Evolutionary conservation across 768 basidiomycete species (phyloP), one percentile per base, ranked within the genome.

Genomic region (Mycena olivaceomarginata): DNA sequence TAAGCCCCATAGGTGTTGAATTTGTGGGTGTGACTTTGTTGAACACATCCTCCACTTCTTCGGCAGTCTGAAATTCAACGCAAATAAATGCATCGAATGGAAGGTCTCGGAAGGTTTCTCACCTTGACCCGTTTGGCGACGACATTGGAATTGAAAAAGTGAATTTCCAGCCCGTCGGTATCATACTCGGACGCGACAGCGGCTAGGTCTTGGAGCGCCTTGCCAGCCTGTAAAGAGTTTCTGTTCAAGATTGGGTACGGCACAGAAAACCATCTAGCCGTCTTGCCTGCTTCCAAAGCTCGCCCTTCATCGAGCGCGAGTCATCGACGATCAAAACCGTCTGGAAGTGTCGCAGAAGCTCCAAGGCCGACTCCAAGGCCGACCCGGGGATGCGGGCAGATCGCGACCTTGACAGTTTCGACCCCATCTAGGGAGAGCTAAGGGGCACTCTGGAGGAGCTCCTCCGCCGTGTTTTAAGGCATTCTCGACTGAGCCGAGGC

Each of bases 321-420:
- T 92, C 92, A 80, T 92, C 90, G 69, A 93, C 85, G 65, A 93
- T 81, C 41, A 92, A 82, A 10, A 91, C 87, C 2, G 91, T 92
- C 67, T 93, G 87, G 77, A 90, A 92, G 45, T 72, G 63, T 15
- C 76, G 70, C 70, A 77, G 70, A 13, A 77, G 70, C 66, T 77
- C 76, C 45, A 77, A 56, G 12, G 76, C 76, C 10, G 76, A 77
- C 76, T 77, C 76, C 25, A 77, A 56, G 12, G 76, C 76, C 10
- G 76, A 77, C 76, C 72, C 76, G 18, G 43, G 0, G 11, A n/a
- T 37, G 46, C 65, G 66, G 25, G 76, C 39, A 13, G 70, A 68
- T 43, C 70, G 70, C 45, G 70, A 77, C 31, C 31, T 31, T 31
- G 31, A 31, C 59, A 48, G n/a, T 51, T 77, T 77, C 31, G 70